Evolutionary conservation across 2,329 filamentous ascomycete genomes (phyloP), one percentile per base, ranked within the genome.

Genomic region (Emericellopsis cladophorae): DNA sequence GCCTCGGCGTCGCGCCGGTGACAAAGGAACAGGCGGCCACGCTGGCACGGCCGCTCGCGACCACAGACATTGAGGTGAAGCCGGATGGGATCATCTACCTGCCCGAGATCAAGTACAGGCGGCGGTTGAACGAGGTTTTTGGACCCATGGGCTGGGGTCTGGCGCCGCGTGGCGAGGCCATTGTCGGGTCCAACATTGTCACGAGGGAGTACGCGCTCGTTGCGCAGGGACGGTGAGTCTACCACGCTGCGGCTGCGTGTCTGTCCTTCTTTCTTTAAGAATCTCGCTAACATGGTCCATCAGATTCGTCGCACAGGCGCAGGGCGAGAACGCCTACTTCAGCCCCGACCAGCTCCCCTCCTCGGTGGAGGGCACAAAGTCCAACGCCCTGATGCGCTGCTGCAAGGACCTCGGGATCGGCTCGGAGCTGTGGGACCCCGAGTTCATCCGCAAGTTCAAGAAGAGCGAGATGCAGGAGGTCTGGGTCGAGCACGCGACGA

Each of bases 381-480:
- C 88, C 47, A 98, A 98, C 58, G 92, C 92, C 11, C 72, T 98
- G 49, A 93, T 96, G 80, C 84, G 92, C 44, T 96, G 90, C 73
- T 96, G 92, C 70, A 98, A 98, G 67, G 92, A 98, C 60, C 67
- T 98, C 26, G 92, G 92, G 31, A 84, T 98, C 48, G 92, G 87
- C 2, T 89, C 83, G 48, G 92, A 98, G 64, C 74, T 98, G 16
- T 98, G 92, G 92, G 92, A 98, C 65, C 92, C 92, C 31, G 70
- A 84, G 42, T 98, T 84, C 65, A 87, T 96, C 49, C 77, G 84
- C 52, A 76, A 74, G 51, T 98, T 87, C 66, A 84, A 84, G 69
- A 78, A 77, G 52, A 66, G 79, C 51, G 66, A 84, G 55, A 81
- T 80, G 42, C 78, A 81, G 52, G 84, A 95, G 68, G 70, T 81